These are phyloP conservation scores for Scleroderma bovista DNA, from an alignment of 768 basidiomycete genomes.

Conservation along the genomic window DNA sequence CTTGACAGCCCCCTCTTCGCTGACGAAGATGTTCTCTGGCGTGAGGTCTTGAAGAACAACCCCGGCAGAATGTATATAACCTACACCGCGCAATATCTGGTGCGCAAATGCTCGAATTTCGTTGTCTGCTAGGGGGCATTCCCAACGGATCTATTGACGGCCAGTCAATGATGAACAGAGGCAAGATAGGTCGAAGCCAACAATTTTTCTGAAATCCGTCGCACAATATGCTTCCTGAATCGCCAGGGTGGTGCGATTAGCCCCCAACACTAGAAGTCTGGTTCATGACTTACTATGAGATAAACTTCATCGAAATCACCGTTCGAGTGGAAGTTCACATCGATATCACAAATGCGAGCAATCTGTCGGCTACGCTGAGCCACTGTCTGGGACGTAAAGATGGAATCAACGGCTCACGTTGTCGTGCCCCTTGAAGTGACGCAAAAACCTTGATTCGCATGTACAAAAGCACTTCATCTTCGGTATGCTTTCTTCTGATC, in stretches of 20 bases:
- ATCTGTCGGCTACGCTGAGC: background rate
- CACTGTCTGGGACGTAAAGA: background rate
- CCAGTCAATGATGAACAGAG: background rate
- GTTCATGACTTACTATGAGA: background rate
- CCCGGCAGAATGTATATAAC: background rate
- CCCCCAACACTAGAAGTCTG: background rate
- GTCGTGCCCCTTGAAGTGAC: slow-evolving; percentile 1
- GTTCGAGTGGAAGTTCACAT: background rate
- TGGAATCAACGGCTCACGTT: background rate
- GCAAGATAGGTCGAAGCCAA: background rate
- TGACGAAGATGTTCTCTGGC: background rate
- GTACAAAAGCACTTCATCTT: background rate
- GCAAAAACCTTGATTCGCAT: slow-evolving; percentile 1
- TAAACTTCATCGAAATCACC: background rate
- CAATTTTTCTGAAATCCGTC: background rate
- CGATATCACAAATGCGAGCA: background rate
- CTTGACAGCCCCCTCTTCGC: background rate
- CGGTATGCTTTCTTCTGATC: background rate
- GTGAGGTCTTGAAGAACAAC: background rate
- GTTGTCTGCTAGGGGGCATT: background rate
- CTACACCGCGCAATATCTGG: background rate
- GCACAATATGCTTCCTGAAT: background rate
- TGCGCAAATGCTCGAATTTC: background rate
- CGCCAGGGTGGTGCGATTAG: background rate
- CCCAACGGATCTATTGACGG: background rate